Conservation (phyloP, 306 rosid genomes). For the barrel medic (Medicago truncatula) region DNA sequence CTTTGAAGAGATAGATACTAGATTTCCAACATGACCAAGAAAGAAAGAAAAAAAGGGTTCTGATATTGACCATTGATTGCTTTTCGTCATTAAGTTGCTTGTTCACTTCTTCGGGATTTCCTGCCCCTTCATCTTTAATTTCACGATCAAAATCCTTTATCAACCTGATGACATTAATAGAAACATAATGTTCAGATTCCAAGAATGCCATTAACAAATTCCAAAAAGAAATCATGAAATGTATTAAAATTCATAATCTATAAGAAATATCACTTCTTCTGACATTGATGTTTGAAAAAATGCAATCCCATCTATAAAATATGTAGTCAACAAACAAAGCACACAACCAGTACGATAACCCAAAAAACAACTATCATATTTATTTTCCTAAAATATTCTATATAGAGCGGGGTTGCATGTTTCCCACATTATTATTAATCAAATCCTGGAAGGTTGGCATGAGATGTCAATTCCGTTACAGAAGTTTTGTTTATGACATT, state of each 20-base stretch:
- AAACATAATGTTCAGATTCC: slow-evolving; percentile 31
- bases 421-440: slow-evolving; percentile 19
- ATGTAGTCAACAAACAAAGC: slow-evolving; percentile 12
- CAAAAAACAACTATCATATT: slow-evolving; percentile 1
- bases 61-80: slow-evolving; percentile 79
- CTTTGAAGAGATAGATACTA: slow-evolving; percentile 32
- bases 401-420: neutral
- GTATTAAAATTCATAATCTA: slow-evolving; percentile 26
- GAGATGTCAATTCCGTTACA: slow-evolving; percentile 3
- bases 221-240: slow-evolving; percentile 27
- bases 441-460: slow-evolving; percentile 26
- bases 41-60: slow-evolving; percentile 18
- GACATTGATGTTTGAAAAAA: slow-evolving; percentile 12
- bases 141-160: slow-evolving; percentile 96
- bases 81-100: slow-evolving; percentile 98
- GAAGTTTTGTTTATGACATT: neutral
- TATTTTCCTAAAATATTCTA: neutral
- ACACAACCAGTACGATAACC: slow-evolving; percentile 34
- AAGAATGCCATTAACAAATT: slow-evolving; percentile 13
- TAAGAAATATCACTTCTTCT: slow-evolving; percentile 15
- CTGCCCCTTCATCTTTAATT: slow-evolving; percentile 86
- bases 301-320: slow-evolving; percentile 11
- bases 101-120: slow-evolving; percentile 83
- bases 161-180: slow-evolving; percentile 58
- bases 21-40: slow-evolving; percentile 31